Evolutionary conservation across 176 grass and related monocot genomes (phyloP).

Genomic region (Thalia dealbata): DNA sequence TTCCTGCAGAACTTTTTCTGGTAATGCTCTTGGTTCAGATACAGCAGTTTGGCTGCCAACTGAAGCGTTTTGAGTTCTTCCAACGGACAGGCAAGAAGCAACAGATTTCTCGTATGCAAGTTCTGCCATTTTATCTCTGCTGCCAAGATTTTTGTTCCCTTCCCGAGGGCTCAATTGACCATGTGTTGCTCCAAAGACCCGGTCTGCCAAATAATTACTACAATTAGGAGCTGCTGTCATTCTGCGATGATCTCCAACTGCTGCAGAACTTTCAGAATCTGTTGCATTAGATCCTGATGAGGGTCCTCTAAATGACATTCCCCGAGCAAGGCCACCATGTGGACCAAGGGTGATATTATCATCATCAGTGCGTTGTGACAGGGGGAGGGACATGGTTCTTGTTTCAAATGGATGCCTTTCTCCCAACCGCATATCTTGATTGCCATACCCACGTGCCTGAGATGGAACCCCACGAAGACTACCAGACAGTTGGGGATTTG

Average conservation of each 20-base stretch:
- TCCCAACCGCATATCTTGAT: slow-evolving; percentile 61
- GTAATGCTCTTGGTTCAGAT: slow-evolving; percentile 43
- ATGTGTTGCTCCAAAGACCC: neutral
- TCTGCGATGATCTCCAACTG: slow-evolving; percentile 38
- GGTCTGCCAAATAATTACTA: slow-evolving; percentile 15
- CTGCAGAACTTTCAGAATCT: slow-evolving; percentile 12
- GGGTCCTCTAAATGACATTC: slow-evolving; percentile 84
- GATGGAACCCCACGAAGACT: slow-evolving; percentile 42
- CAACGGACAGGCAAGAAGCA: slow-evolving; percentile 37
- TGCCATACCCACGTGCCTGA: slow-evolving; percentile 40
- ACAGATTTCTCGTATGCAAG: slow-evolving; percentile 30
- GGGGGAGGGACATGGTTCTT: slow-evolving; percentile 42
- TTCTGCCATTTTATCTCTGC: slow-evolving; percentile 27
- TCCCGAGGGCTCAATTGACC: slow-evolving; percentile 23
- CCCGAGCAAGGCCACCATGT: slow-evolving; percentile 75
- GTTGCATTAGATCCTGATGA: slow-evolving; percentile 38
- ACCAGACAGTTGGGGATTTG: slow-evolving; percentile 47
- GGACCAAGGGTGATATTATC: slow-evolving; percentile 68
- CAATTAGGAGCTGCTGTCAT: slow-evolving; percentile 42
- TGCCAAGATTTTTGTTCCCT: neutral
- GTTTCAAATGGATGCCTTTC: slow-evolving; percentile 48
- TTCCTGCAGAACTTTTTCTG: slow-evolving; percentile 49
- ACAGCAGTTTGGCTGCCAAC: slow-evolving; percentile 30
- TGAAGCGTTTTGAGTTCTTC: slow-evolving; percentile 26
- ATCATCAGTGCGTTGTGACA: slow-evolving; percentile 56